phyloP scores from a whole-genome alignment of 768 basidiomycete species.

The Coprinopsis marcescibilis region DNA sequence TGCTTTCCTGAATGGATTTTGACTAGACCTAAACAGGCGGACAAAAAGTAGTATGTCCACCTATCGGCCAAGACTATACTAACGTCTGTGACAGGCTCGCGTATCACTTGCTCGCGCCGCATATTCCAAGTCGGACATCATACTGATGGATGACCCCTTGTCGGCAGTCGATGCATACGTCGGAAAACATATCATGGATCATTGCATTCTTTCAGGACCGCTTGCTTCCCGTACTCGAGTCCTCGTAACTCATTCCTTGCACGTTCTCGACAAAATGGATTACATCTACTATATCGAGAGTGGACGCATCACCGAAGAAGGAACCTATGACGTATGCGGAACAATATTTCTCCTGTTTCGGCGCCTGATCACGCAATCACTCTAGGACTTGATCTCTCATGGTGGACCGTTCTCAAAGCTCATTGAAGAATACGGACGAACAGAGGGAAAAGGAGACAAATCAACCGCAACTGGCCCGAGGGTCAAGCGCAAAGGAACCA shows the following conservation, averaged over 20 bases:
- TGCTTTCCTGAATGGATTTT: neutral
- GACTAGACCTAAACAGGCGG: no score
- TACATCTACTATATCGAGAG: conserved; percentile 52
- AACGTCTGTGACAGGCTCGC: no score
- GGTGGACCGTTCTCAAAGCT: conserved; percentile 42
- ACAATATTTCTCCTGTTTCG: neutral
- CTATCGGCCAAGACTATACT: no score
- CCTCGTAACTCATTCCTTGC: conserved; percentile 47
- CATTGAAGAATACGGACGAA: conserved; percentile 50
- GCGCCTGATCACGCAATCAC: neutral
- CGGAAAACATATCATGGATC: no score
- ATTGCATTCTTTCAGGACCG: conserved; percentile 45
- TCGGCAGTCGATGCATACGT: no score
- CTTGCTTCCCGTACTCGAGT: conserved; percentile 43
- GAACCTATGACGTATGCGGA: conserved; percentile 37
- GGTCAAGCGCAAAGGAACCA: conserved; percentile 5
- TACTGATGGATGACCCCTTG: no score
- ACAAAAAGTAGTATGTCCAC: no score
- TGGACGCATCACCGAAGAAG: conserved; percentile 47
- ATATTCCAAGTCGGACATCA: no score
- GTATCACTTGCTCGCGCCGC: no score
- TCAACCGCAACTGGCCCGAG: neutral
- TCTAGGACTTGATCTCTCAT: conserved; percentile 38
- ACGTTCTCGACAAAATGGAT: conserved; percentile 44
- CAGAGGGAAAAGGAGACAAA: conserved; percentile 16